Evolutionary conservation across 1,139 yeast genomes (phyloP), one percentile per base, ranked within the genome.

Genomic region (Suhomyces chickasaworum): DNA sequence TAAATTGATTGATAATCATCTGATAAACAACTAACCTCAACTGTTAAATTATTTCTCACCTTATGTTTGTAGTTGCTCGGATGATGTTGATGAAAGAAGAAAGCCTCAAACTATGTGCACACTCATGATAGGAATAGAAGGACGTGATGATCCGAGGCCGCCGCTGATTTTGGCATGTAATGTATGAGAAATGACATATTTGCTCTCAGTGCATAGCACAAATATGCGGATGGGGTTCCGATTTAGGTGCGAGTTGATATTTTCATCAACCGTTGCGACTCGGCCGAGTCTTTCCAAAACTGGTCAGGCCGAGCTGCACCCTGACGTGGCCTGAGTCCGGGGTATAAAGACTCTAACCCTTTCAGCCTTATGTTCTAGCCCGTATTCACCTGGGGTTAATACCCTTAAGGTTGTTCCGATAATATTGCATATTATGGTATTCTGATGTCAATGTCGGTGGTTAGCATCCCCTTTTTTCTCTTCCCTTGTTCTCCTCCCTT

Each of bases 311-410:
- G 32, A 29, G 32, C 9, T 29, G 32, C 32, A 29, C 32, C 32
- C 32, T 29, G 32, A 15, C 32, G 12, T 29, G 32, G 32, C 32
- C 32, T 29, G 32, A 29, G 32, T 29, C 35, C 12, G 35, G 35
- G 35, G 35, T 32, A 32, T 17, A 17, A 7, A 13, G 32, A 17
- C 29, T 13, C 13, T 17, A 32, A 32, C 7, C n/a, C 21, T 4
- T 17, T 32, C 35, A 21, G 37, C 37, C 25, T 22, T 34, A 18
- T 34, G 25, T n/a, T 34, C 37, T 34, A 34, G 37, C 29, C 22
- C 22, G 36, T 10, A 3, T 16, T 18, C 23, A 10, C 22, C 23
- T 33, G 23, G 34, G 20, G 18, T 4, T 2, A 10, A 5, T 7
- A 10, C 15, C 21, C 35, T 13, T n/a, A 32, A 10, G 20, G 21